These are phyloP conservation scores for Phytopythium chamaehyphon DNA, from an alignment of 352 stramenopile species.

Conservation along the genomic window DNA sequence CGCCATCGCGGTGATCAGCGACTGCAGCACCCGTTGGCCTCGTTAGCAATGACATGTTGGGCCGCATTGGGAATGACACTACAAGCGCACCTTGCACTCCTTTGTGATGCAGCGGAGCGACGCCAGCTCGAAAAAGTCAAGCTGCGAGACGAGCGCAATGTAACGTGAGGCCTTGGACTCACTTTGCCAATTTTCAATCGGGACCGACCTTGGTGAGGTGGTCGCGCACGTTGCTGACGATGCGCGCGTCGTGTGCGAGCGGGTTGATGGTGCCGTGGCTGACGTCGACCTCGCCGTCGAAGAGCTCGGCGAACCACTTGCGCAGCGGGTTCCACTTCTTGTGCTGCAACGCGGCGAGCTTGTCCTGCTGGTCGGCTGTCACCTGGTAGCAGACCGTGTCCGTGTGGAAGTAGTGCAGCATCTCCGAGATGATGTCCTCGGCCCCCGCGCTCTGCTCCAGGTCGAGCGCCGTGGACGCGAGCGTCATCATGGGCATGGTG, in stretches of 20 bases:
- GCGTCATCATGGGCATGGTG: constrained; percentile 88
- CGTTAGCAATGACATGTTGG: no score
- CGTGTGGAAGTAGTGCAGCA: constrained; percentile 85
- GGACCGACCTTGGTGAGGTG: constrained; percentile 51
- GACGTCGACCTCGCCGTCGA: constrained; percentile 76
- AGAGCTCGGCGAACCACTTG: constrained; percentile 77
- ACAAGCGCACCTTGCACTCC: constrained; percentile 73
- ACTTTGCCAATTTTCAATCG: no score
- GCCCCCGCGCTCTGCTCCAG: constrained; percentile 50
- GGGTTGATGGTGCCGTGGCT: constrained; percentile 72
- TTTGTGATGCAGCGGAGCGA: constrained; percentile 71
- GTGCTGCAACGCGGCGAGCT: constrained; percentile 72
- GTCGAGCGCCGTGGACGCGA: constrained; percentile 78
- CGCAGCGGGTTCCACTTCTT: constrained; percentile 85
- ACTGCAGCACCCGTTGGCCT: constrained; percentile 29
- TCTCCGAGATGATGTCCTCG: constrained; percentile 64
- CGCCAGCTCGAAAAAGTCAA: constrained; percentile 74
- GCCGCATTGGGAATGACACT: neutral
- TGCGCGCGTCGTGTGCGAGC: constrained; percentile 54
- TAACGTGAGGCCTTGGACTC: no score
- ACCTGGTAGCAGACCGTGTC: constrained; percentile 78
- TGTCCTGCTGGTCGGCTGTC: constrained; percentile 68
- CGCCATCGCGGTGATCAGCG: constrained; percentile 75
- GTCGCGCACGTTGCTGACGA: constrained; percentile 58
- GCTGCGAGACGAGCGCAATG: constrained; percentile 15